phyloP scores from a whole-genome alignment of 2,329 filamentous ascomycete genomes.

The Magnaporthales sp. region DNA sequence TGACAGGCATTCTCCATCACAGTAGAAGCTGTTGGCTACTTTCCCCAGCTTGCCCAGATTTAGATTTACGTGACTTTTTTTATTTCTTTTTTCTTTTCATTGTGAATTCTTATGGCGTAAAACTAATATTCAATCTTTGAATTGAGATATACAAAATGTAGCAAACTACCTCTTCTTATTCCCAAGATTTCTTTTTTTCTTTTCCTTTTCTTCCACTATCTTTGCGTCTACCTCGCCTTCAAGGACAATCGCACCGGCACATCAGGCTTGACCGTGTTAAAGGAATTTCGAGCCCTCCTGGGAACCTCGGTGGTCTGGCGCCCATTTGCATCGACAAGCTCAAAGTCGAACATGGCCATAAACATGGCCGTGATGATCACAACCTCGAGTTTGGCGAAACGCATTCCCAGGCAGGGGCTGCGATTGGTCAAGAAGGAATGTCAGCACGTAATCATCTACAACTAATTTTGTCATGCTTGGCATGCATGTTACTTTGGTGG shows the following conservation, averaged over 20 bases:
- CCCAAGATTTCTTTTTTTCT: too few species aligned
- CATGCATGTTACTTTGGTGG: background rate
- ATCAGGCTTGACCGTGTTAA: conserved; percentile 29
- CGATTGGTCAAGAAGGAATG: background rate
- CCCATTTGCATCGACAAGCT: conserved; percentile 30
- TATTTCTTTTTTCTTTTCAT: background rate
- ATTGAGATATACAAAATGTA: too few species aligned
- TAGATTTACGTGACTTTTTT: background rate
- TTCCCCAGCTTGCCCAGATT: background rate
- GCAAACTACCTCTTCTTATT: too few species aligned
- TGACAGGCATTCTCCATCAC: background rate
- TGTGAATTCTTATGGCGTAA: too few species aligned
- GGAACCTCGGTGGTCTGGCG: conserved; percentile 21
- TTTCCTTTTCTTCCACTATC: too few species aligned
- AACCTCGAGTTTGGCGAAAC: conserved; percentile 45
- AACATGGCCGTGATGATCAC: conserved; percentile 40
- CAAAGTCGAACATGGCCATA: conserved; percentile 37
- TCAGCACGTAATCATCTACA: background rate
- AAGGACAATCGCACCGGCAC: conserved; percentile 20
- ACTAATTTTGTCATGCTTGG: background rate
- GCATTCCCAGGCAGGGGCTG: conserved; percentile 19
- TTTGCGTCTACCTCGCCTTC: background rate
- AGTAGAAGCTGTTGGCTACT: background rate
- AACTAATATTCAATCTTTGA: too few species aligned
- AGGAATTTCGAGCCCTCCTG: conserved; percentile 23